These are phyloP conservation scores for Carallia brachiata DNA, from an alignment of 345 rosid genomes.

Conservation along the genomic window DNA sequence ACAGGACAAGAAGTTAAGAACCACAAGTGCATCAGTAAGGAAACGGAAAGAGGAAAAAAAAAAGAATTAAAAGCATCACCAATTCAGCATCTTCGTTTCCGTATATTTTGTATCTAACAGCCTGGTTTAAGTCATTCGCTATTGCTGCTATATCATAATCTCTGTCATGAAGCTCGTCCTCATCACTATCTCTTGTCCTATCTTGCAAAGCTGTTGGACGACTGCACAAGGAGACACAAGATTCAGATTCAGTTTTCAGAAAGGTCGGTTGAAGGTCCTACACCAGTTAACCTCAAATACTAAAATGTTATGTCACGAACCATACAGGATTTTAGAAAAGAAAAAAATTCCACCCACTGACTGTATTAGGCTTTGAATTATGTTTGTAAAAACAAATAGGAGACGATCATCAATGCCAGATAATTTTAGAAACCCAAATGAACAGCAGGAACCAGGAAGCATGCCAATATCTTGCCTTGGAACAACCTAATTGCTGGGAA, in stretches of 20 bases:
- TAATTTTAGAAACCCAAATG: no score
- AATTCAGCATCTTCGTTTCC: conserved; percentile 80
- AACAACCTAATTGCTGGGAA: no score
- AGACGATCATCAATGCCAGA: no score
- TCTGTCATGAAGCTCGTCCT: conserved; percentile 84
- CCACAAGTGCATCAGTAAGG: background rate
- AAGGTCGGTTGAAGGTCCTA: no score
- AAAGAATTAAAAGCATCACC: conserved; percentile 32
- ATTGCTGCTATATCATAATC: conserved; percentile 95
- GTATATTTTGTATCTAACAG: conserved; percentile 84
- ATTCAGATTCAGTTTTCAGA: background rate
- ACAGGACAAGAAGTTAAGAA: conserved; percentile 6
- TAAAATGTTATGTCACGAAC: no score
- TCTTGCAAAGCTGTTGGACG: conserved; percentile 93
- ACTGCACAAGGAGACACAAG: conserved; percentile 43
- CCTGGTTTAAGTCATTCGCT: conserved; percentile 86
- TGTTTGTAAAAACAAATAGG: no score
- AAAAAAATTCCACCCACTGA: no score
- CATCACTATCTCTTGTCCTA: conserved; percentile 88
- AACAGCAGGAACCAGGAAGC: no score
- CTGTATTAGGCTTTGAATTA: no score
- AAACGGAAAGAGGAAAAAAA: background rate
- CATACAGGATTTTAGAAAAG: no score
- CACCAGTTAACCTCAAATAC: no score
- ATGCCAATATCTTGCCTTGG: no score